phyloP scores from a whole-genome alignment of 371 early-diverging fungal species.

The Chytridiales sp. region DNA sequence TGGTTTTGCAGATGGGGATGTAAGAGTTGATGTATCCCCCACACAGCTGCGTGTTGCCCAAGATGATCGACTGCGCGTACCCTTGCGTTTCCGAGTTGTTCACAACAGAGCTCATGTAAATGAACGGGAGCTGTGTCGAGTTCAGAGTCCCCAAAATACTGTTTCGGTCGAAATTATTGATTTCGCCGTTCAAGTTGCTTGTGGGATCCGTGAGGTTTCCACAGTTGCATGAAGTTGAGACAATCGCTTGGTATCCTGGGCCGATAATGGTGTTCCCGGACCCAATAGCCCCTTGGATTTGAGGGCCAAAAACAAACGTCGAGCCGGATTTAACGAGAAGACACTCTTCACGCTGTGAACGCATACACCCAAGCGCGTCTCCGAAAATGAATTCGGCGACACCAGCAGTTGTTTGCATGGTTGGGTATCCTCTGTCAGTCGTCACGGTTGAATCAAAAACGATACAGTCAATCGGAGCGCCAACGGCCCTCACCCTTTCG shows the following conservation, averaged over 20 bases:
- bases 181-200: too few relatives aligned
- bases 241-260: constrained; percentile 25
- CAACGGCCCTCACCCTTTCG: constrained; percentile 1
- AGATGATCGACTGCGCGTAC: constrained; percentile 2
- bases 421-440: constrained; percentile 25
- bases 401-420: constrained; percentile 20
- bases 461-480: constrained; percentile 14
- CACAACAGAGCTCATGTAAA: too few relatives aligned
- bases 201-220: neutral
- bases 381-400: constrained; percentile 35
- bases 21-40: neutral
- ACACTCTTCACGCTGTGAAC: constrained; percentile 22
- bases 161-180: too few relatives aligned
- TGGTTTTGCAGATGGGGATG: constrained; percentile 29
- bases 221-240: constrained; percentile 29
- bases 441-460: neutral
- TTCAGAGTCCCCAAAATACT: too few relatives aligned
- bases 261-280: constrained; percentile 36
- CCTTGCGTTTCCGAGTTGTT: neutral
- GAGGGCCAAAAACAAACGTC: constrained; percentile 24
- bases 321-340: constrained; percentile 1
- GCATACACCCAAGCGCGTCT: constrained; percentile 28
- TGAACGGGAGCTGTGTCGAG: too few relatives aligned
- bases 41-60: constrained; percentile 2
- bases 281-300: constrained; percentile 18